Base-by-base conservation (phyloP, 2,329 filamentous ascomycete species). In the Claviceps purpurea region DNA sequence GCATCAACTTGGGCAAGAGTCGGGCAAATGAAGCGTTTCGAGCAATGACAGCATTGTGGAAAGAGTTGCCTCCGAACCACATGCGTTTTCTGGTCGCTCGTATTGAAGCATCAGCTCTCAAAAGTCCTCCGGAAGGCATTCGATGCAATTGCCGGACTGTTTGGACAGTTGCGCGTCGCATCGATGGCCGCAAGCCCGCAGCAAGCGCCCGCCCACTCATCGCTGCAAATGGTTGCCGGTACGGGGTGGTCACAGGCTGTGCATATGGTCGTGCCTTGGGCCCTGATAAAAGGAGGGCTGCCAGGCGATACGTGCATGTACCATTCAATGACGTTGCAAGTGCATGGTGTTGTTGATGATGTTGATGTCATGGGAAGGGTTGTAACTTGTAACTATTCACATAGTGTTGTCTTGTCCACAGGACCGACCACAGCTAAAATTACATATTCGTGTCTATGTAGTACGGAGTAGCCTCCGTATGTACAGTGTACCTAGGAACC, bases 11-110 rank as follows among this genome's bases (percentile, higher is more conserved):
- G 2, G 94, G 94, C 37, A 98, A 72, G 55, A 84, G 74, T 48
- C 81, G 73, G 44, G 70, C 77, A 60, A 84, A 85, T 6, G 81
- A 84, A 24, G 75, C 80, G 65, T 83, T 84, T 52, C 81, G 76
- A 10, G 76, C 74, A 47, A 74, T 72, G 47, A 84, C 81, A 40
- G 78, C 77, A 73, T 95, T 94, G 68, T 95, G 90, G 59, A 95
- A 88, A 22, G 84, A 78, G 62, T 88, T 93, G 49, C 85, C 86
- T 13, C 83, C 74, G n/a, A 87, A 84, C 84, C 87, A 93, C 66
- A 83, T 76, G 56, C 84, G 79, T 52, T 77, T 74, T 65, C 78
- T 71, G 62, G 79, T 73, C 64, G 77, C 71, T 62, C 82, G 77
- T 59, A 82, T 73, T 59, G 78, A 73, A 56, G 77, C 75, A 69